phyloP scores from a whole-genome alignment of 75 land plant genomes.

The Isoetes taiwanensis region DNA sequence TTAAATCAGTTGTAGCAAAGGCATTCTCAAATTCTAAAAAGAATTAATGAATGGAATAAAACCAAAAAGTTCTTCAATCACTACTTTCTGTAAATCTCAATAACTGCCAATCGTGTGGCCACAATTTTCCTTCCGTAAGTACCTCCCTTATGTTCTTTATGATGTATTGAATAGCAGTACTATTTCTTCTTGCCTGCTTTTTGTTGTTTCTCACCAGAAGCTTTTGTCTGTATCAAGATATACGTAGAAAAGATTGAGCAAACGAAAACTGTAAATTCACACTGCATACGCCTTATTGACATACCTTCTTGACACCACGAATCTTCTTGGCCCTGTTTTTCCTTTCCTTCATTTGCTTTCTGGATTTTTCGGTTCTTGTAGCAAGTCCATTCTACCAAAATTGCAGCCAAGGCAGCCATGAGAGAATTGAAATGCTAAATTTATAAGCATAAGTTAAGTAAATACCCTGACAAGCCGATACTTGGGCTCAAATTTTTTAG shows the following conservation, averaged over 20 bases:
- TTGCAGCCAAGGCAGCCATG: background rate
- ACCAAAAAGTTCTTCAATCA: too few relatives aligned
- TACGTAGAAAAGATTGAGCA: background rate
- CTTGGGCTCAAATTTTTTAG: constrained; percentile 46
- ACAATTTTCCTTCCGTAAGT: too few relatives aligned
- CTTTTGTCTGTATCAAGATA: constrained; percentile 11
- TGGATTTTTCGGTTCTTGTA: constrained; percentile 30
- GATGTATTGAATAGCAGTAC: background rate
- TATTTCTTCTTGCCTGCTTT: constrained; percentile 17
- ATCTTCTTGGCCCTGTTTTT: constrained; percentile 32
- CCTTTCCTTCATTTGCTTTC: constrained; percentile 40
- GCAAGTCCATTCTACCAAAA: constrained; percentile 27
- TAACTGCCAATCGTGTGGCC: too few relatives aligned
- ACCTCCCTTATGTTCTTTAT: background rate
- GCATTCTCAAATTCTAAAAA: too few relatives aligned
- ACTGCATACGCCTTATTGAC: background rate
- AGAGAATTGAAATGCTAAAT: background rate
- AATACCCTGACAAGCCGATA: constrained; percentile 44
- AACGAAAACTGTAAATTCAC: background rate
- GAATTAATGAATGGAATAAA: too few relatives aligned
- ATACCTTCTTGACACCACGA: constrained; percentile 32
- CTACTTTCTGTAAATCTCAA: too few relatives aligned
- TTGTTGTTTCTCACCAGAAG: constrained; percentile 16
- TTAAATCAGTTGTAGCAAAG: too few relatives aligned
- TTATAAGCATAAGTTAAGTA: background rate